Conservation (phyloP, 805 yeast species). For the Wickerhamomyces sydowiorum region DNA sequence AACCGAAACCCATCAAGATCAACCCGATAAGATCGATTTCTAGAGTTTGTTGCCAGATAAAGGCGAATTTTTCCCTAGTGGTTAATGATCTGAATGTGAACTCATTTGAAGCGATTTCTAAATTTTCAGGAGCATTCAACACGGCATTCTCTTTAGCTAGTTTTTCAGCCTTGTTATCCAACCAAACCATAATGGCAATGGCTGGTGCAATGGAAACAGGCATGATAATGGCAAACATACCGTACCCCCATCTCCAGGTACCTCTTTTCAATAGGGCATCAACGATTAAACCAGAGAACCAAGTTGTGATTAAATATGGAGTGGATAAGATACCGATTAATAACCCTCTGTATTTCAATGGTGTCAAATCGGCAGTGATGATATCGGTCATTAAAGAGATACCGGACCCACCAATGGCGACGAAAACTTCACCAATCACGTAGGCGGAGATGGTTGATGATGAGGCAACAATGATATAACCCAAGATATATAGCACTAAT, state of each 20-base stretch:
- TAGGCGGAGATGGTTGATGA: constrained; percentile 28
- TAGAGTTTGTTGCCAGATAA: constrained; percentile 15
- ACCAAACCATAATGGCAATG: constrained; percentile 22
- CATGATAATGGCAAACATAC: constrained; percentile 38
- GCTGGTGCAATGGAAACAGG: constrained; percentile 32
- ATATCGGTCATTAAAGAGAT: constrained; percentile 26
- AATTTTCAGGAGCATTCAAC: neutral
- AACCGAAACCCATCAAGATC: constrained; percentile 32
- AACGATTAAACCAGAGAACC: constrained; percentile 33
- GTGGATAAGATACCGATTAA: constrained; percentile 27
- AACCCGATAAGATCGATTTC: constrained; percentile 36
- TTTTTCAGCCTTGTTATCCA: constrained; percentile 25
- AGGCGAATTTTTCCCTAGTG: constrained; percentile 1
- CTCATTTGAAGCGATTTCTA: neutral
- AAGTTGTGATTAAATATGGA: constrained; percentile 34
- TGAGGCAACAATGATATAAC: constrained; percentile 29
- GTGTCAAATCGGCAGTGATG: constrained; percentile 30
- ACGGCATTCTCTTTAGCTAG: constrained; percentile 3
- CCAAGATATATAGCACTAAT: constrained; percentile 24
- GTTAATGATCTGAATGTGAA: constrained; percentile 1
- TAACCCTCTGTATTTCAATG: constrained; percentile 30
- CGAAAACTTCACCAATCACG: constrained; percentile 29
- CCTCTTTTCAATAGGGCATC: constrained; percentile 19
- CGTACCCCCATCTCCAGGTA: constrained; percentile 48
- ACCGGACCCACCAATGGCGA: constrained; percentile 31